A percentile compares a stretch with the other conserved stretches of the same genome.
These are phyloP conservation scores for Rhynchosporium secalis DNA, from an alignment of 2,329 filamentous ascomycete species.

Conservation along the genomic window DNA sequence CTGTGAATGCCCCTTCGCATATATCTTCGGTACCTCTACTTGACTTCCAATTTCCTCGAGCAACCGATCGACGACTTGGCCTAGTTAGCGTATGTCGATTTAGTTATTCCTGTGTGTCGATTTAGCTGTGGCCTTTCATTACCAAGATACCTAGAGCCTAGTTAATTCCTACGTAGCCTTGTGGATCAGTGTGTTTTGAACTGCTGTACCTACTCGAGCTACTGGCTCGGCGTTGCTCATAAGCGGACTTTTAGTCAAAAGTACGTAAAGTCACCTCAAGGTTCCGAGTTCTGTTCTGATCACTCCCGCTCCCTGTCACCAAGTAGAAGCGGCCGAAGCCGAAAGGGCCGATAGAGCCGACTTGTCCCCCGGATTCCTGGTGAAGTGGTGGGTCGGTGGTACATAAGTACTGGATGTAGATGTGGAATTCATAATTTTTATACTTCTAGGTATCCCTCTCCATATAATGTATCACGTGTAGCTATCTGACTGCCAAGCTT, in stretches of 20 bases:
- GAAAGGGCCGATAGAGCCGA: not conserved
- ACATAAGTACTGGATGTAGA: not conserved
- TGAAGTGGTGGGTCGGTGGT: too few species aligned
- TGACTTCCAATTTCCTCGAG: too few species aligned
- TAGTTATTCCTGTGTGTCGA: too few species aligned
- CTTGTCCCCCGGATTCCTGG: not conserved
- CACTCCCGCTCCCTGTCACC: not conserved
- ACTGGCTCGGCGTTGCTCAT: too few species aligned
- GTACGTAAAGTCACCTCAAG: too few species aligned
- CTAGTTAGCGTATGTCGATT: too few species aligned
- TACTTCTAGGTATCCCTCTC: not conserved
- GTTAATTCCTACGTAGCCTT: not conserved
- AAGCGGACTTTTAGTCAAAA: too few species aligned
- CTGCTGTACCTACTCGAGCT: too few species aligned
- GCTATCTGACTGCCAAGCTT: not conserved
- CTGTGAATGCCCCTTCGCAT: not conserved
- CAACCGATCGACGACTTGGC: not conserved
- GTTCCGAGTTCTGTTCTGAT: too few species aligned
- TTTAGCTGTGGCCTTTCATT: too few species aligned
- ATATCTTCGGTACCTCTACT: too few species aligned
- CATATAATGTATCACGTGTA: constrained; percentile 5
- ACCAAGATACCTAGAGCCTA: not conserved
- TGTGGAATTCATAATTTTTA: constrained; percentile 1
- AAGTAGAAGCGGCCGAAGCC: not conserved
- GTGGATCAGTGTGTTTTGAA: not conserved